Evolutionary conservation across 169 alveolate genomes (phyloP).

Genomic region (Toxoplasma gondii): DNA sequence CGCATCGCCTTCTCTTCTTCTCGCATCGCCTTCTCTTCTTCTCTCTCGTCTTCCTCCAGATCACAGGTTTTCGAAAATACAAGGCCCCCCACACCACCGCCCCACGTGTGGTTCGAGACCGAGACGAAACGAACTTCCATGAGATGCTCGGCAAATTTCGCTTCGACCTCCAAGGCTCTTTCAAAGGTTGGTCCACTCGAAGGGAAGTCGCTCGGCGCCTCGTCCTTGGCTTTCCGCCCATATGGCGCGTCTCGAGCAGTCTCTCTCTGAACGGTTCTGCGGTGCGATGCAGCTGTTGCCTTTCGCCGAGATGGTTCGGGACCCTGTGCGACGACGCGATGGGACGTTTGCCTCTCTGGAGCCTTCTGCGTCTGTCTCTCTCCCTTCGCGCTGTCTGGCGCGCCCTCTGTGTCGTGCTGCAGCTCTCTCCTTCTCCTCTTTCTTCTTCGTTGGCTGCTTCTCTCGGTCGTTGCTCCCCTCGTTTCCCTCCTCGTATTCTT

Average conservation of each 20-base stretch:
- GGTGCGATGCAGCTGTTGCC: no score
- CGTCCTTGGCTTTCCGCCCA: no score
- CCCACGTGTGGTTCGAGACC: constrained; percentile 10
- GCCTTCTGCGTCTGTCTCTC: no score
- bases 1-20: no score
- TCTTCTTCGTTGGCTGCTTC: neutral
- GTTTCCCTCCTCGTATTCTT: neutral
- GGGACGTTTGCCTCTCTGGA: no score
- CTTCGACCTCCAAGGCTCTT: neutral
- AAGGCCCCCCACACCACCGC: neutral
- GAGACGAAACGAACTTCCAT: neutral
- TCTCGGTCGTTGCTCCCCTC: neutral
- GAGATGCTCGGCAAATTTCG: constrained; percentile 32
- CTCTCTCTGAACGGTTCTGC: no score
- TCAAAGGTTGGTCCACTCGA: constrained; percentile 3
- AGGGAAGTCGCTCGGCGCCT: no score
- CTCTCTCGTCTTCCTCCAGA: neutral
- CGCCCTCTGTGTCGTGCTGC: neutral
- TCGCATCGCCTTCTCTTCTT: no score
- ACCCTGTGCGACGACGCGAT: no score
- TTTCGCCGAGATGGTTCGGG: no score
- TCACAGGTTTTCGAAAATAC: constrained; percentile 16
- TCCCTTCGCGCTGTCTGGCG: no score
- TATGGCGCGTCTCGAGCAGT: no score
- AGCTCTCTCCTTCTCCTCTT: neutral